Evolutionary conservation across 2,329 filamentous ascomycete genomes (phyloP), one percentile per base, ranked within the genome.

Genomic region (Neopestalotiopsis sp.): DNA sequence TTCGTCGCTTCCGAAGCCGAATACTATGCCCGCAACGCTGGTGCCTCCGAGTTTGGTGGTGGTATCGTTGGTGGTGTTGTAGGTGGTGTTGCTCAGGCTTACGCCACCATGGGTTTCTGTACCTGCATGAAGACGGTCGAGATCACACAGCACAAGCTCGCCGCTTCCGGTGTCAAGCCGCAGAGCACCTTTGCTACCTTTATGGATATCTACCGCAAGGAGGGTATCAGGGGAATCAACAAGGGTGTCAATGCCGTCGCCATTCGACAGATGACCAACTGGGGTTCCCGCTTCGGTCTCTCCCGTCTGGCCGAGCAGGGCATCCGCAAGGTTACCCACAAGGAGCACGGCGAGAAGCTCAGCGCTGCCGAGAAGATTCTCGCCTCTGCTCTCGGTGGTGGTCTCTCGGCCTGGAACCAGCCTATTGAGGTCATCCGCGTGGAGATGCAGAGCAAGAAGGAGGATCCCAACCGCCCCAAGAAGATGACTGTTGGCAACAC

Each of bases 101-200:
- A 99, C 82, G 96, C 96, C 74, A 99, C 96, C 81, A 99, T 99
- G 95, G 96, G 96, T 75, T 99, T 99, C 91, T 99, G 96, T 86
- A 99, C 96, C 71, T 99, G 96, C 90, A 99, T 99, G 96, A 99
- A 99, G 91, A 99, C 96, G 73, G 96, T 98, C 74, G 96, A 99
- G 84, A 99, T 99, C 84, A 99, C 96, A 79, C 97, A 98, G 86
- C 92, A 96, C 88, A 98, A 98, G 89, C 87, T 96, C 79, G 94
- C 94, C 14, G 91, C 94, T 42, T 74, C 90, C 58, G 96, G 96
- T 76, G 90, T 91, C 74, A 94, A 94, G 85, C 93, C 94, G 30
- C 93, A 90, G n/a, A 91, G 94, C 77, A 98, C 96, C 74, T 97
- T 97, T 82, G 89, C 90, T 76, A 98, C 96, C 70, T 99, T 99